Evolutionary conservation across 495 filamentous ascomycete genomes (phyloP), one percentile per base, ranked within the genome.

Genomic region (Rostrohypoxylon terebratum): DNA sequence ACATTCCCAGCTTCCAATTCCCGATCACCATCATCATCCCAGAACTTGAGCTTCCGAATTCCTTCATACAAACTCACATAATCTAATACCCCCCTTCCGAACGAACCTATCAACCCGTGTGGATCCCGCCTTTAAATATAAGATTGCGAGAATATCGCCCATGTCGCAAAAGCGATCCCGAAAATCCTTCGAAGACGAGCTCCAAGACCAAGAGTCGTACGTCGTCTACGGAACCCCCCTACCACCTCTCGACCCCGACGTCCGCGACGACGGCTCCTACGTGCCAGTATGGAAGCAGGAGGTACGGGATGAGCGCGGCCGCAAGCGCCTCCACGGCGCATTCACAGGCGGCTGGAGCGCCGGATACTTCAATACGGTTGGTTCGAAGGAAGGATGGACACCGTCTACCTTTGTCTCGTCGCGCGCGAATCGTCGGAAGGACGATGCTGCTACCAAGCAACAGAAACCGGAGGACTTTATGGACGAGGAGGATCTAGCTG

Each of bases 301-400:
- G 81, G 94, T 97, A 75, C 92, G 90, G 47, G 96, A 99, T 82
- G 96, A 98, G 80, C 89, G 90, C 63, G 96, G 96, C 23, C 87
- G 93, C 73, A 96, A 97, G 80, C 89, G 96, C 48, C 83, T 99
- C 3, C 96, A 99, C 79, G 96, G 96, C 68, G 96, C 96, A 71
- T 99, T 99, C 75, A 98, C 94, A 14, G 96, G 96, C 70, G 96
- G 96, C 25, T 99, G 92, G 79, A 97, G 94, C 82, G 96, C 96
- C 81, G 96, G 96, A 68, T 98, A 99, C 80, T 98, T 96, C 84
- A 98, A 98, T 77, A 97, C 93, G 10, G 96, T 97, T 73, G 96
- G 96, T 31, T 97, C 94, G 7, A 98, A 98, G 81, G 95, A 99
- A 87, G 96, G 96, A 82, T 99, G 94, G 94, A 91, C 92, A 11